Percentiles rank a stretch among this genome's conserved stretches.
Conservation (phyloP, 164 flowering plant species). For the Umbilicus rupestris region DNA sequence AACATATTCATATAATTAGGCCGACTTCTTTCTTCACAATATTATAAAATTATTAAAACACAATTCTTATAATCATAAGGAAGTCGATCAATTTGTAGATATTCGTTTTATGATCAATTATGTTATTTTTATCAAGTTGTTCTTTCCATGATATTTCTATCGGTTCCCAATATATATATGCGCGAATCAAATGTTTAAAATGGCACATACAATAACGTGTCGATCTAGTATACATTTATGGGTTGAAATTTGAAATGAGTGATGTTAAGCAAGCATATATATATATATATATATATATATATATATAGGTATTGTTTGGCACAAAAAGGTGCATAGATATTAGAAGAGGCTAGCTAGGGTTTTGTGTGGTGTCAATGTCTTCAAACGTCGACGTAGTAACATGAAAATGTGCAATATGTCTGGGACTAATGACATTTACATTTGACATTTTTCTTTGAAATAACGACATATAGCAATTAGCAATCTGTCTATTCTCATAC, state of each 20-base stretch:
- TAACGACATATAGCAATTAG: background rate
- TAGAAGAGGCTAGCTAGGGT: background rate
- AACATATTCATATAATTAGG: background rate
- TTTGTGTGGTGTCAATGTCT: background rate
- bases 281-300: background rate
- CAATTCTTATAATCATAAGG: too few relatives aligned
- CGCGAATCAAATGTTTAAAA: background rate
- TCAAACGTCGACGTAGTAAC: background rate
- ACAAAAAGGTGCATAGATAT: too few relatives aligned
- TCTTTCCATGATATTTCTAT: background rate
- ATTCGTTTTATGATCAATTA: too few relatives aligned
- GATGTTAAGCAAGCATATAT: background rate
- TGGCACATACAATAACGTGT: background rate
- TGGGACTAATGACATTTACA: background rate
- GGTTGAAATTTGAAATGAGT: background rate
- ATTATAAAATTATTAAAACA: too few relatives aligned
- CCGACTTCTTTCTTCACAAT: too few relatives aligned
- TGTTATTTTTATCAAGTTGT: too few relatives aligned
- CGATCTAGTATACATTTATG: background rate
- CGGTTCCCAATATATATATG: background rate
- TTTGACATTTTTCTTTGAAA: background rate
- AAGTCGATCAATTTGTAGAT: too few relatives aligned
- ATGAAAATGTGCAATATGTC: conserved; percentile 6
- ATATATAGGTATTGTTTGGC: too few relatives aligned
- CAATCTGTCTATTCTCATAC: too few relatives aligned